Evolutionary conservation across 2,329 filamentous ascomycete genomes (phyloP).

Genomic region (Fusarium papillatum): DNA sequence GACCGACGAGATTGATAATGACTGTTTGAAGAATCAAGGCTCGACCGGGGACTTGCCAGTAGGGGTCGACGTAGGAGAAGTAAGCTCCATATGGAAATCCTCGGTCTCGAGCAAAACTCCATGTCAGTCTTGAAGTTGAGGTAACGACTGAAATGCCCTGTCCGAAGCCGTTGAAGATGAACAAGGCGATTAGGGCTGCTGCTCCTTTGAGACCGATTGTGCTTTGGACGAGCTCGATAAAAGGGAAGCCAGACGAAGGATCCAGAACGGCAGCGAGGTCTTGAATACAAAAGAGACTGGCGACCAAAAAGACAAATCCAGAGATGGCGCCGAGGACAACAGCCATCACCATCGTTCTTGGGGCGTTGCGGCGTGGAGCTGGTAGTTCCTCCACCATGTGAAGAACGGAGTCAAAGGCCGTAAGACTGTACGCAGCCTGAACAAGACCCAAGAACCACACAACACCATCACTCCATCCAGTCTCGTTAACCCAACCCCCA

Average conservation of each 20-base stretch:
- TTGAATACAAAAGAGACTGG: constrained; percentile 64
- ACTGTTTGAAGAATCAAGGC: constrained; percentile 65
- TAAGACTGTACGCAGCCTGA: constrained; percentile 65
- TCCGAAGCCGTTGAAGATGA: constrained; percentile 68
- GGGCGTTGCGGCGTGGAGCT: constrained; percentile 62
- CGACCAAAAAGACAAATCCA: constrained; percentile 64
- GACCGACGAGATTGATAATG: constrained; percentile 57
- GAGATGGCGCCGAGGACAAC: constrained; percentile 61
- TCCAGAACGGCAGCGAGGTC: constrained; percentile 56
- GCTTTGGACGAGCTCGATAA: constrained; percentile 60
- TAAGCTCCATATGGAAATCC: constrained; percentile 60
- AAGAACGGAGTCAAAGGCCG: constrained; percentile 69
- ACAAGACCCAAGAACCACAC: constrained; percentile 70
- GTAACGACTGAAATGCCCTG: constrained; percentile 66
- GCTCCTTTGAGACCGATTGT: constrained; percentile 51
- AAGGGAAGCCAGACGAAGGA: constrained; percentile 57
- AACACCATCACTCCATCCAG: constrained; percentile 65
- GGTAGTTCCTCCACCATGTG: constrained; percentile 72
- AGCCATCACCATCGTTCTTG: constrained; percentile 64
- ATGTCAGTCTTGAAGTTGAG: constrained; percentile 64
- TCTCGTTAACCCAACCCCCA: constrained; percentile 57
- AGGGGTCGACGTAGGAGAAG: constrained; percentile 57
- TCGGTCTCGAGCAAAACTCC: constrained; percentile 67
- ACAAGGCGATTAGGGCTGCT: constrained; percentile 61
- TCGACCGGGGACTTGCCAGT: constrained; percentile 66